These are phyloP conservation scores for Rhynchosporium secalis DNA, from an alignment of 2,329 filamentous ascomycete species.

Conservation along the genomic window DNA sequence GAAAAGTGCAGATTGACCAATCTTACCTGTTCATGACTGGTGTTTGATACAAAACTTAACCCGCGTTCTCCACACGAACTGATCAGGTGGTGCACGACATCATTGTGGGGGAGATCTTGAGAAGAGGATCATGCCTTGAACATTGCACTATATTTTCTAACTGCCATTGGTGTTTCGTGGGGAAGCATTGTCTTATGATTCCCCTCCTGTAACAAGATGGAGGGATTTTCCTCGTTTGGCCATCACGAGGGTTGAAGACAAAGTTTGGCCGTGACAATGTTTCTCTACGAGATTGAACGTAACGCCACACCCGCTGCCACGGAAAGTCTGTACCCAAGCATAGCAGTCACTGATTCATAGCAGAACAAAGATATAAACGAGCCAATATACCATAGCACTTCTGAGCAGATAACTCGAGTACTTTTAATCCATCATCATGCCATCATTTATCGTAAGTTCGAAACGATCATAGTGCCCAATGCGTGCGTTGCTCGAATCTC, in stretches of 20 bases:
- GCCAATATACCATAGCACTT: slow-evolving; percentile 3
- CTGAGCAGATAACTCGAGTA: slow-evolving; percentile 8
- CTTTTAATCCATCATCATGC: slow-evolving; percentile 19
- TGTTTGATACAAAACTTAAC: background rate
- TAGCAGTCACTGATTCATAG: background rate
- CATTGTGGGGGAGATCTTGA: background rate
- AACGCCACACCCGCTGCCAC: slow-evolving; percentile 17
- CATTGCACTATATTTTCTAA: background rate
- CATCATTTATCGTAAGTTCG: slow-evolving; percentile 23
- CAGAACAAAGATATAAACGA: background rate
- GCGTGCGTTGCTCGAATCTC: slow-evolving; percentile 16
- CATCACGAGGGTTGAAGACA: slow-evolving; percentile 28
- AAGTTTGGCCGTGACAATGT: slow-evolving; percentile 21
- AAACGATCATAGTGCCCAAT: slow-evolving; percentile 19
- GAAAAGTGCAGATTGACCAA: too few species aligned
- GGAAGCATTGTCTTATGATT: background rate
- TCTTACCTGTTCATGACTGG: too few species aligned
- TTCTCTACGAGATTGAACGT: slow-evolving; percentile 8
- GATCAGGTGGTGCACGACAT: slow-evolving; percentile 9
- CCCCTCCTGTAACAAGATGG: slow-evolving; percentile 4
- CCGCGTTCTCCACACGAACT: background rate
- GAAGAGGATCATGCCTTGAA: slow-evolving; percentile 9
- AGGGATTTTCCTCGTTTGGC: slow-evolving; percentile 11
- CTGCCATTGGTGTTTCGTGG: slow-evolving; percentile 1
- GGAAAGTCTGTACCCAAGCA: background rate